phyloP scores from a whole-genome alignment of 1,139 yeast genomes.

The Petasospora rhodanensis region DNA sequence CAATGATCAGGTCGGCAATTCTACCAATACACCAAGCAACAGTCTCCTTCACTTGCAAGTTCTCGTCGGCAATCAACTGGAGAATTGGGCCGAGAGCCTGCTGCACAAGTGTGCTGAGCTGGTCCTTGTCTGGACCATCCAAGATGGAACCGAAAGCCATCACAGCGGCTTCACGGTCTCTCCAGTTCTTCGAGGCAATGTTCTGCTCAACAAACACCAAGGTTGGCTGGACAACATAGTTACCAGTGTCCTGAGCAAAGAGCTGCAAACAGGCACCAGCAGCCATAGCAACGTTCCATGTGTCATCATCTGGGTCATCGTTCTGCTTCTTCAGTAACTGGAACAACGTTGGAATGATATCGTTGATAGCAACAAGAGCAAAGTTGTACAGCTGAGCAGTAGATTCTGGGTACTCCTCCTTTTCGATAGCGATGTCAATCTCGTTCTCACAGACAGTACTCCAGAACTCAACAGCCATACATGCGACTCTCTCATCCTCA shows the following conservation, averaged over 20 bases:
- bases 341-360: slow-evolving; percentile 83
- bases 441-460: slow-evolving; percentile 97
- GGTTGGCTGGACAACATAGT: slow-evolving; percentile 81
- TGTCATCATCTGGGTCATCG: slow-evolving; percentile 87
- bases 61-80: slow-evolving; percentile 63
- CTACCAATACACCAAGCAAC: slow-evolving; percentile 99
- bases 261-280: slow-evolving; percentile 96
- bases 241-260: slow-evolving; percentile 87
- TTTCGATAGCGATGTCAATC: slow-evolving; percentile 67
- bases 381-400: slow-evolving; percentile 53
- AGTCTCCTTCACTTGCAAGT: slow-evolving; percentile 88
- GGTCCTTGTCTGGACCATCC: slow-evolving; percentile 86
- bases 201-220: slow-evolving; percentile 77
- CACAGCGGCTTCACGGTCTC: slow-evolving; percentile 92
- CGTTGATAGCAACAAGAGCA: slow-evolving; percentile 77
- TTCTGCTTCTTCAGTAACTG: slow-evolving; percentile 80
- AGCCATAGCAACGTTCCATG: slow-evolving; percentile 98
- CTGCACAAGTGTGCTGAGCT: slow-evolving; percentile 60
- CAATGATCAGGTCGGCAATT: slow-evolving; percentile 83
- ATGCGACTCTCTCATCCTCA: slow-evolving; percentile 77
- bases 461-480: slow-evolving; percentile 99
- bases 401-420: slow-evolving; percentile 53
- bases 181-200: slow-evolving; percentile 63
- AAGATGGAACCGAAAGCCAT: slow-evolving; percentile 98
- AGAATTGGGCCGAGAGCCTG: slow-evolving; percentile 83